Evolutionary conservation across 2,329 filamentous ascomycete genomes (phyloP).

Genomic region (Exophiala calicioides): DNA sequence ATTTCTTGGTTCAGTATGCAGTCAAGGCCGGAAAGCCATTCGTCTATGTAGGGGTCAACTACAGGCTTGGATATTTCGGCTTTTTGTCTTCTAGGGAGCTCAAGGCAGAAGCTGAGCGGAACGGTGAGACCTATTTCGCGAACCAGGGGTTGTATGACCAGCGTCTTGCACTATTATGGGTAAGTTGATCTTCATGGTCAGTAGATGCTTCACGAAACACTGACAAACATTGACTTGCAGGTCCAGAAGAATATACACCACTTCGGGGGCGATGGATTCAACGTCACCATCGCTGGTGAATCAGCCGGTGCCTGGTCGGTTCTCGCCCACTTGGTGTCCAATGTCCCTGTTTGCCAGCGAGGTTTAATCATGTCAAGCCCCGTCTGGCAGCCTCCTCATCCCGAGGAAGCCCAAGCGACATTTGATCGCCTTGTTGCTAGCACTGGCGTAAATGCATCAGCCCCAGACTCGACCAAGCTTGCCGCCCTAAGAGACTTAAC

Average conservation of each 20-base stretch:
- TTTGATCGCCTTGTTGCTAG: slow-evolving; percentile 7
- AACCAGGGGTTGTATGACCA: slow-evolving; percentile 42
- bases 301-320: slow-evolving; percentile 31
- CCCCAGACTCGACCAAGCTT: slow-evolving; percentile 6
- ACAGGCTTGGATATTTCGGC: slow-evolving; percentile 48
- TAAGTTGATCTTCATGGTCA: slow-evolving; percentile 11
- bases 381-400: neutral
- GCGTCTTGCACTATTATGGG: slow-evolving; percentile 39
- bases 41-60: slow-evolving; percentile 47
- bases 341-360: slow-evolving; percentile 1
- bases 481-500: slow-evolving; percentile 7
- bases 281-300: slow-evolving; percentile 35
- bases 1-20: slow-evolving; percentile 41
- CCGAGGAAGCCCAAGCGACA: neutral
- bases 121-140: slow-evolving; percentile 25
- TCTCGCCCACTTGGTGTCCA: slow-evolving; percentile 4
- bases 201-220: neutral
- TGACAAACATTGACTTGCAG: slow-evolving; percentile 21
- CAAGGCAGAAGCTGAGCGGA: slow-evolving; percentile 36
- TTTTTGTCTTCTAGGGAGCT: slow-evolving; percentile 32
- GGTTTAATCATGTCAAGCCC: slow-evolving; percentile 10
- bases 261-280: slow-evolving; percentile 35
- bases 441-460: neutral
- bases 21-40: slow-evolving; percentile 38
- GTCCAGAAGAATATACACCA: slow-evolving; percentile 32